Conservation (phyloP, 768 basidiomycete species). For the Boletus rubescentipes region DNA sequence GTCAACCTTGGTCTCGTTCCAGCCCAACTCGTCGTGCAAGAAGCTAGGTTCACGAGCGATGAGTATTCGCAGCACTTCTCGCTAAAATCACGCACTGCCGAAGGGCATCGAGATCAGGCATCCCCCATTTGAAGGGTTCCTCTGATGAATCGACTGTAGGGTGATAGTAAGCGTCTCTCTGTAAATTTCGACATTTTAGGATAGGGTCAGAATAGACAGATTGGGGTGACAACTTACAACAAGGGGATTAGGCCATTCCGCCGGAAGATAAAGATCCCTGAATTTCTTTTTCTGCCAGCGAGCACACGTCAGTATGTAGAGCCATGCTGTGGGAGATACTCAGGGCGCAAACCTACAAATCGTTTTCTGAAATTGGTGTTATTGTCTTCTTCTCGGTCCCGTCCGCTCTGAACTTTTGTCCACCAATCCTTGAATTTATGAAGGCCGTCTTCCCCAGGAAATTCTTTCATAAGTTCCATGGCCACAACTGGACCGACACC, state of each 20-base stretch:
- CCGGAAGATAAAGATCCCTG: slow-evolving; percentile 73
- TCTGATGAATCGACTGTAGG: slow-evolving; percentile 89
- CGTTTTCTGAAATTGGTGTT: slow-evolving; percentile 75
- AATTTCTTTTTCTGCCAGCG: slow-evolving; percentile 80
- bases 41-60: slow-evolving; percentile 45
- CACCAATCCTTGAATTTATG: slow-evolving; percentile 94
- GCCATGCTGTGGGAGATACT: slow-evolving; percentile 5
- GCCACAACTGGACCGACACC: slow-evolving; percentile 95
- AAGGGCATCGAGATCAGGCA: slow-evolving; percentile 93
- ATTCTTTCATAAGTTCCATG: slow-evolving; percentile 93
- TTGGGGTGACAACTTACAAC: slow-evolving; percentile 57
- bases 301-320: slow-evolving; percentile 11
- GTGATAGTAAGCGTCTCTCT: slow-evolving; percentile 93
- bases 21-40: slow-evolving; percentile 74
- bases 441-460: slow-evolving; percentile 82
- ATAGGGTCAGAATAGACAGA: slow-evolving; percentile 2
- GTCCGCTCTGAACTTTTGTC: slow-evolving; percentile 86
- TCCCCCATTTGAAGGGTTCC: slow-evolving; percentile 94
- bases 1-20: slow-evolving; percentile 82
- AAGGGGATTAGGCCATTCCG: slow-evolving; percentile 89
- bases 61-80: slow-evolving; percentile 8
- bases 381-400: slow-evolving; percentile 74
- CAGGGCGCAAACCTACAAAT: slow-evolving; percentile 61
- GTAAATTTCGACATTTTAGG: slow-evolving; percentile 4
- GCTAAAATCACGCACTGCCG: slow-evolving; percentile 55